These are phyloP conservation scores for Hirsutella rhossiliensis DNA, from an alignment of 2,329 filamentous ascomycete genomes.

Conservation along the genomic window DNA sequence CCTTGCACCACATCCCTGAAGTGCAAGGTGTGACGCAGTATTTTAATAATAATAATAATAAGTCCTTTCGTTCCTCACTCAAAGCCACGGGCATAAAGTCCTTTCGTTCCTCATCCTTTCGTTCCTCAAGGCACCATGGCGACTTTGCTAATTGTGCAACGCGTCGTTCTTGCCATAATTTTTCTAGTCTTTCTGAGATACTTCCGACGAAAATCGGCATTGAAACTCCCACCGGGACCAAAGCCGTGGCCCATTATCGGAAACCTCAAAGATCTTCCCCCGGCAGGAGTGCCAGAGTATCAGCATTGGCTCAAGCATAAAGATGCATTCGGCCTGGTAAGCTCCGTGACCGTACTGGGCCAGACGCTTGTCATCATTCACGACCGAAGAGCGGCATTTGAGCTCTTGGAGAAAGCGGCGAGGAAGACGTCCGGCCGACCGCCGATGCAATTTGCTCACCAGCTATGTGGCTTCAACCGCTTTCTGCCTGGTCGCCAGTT, in stretches of 20 bases:
- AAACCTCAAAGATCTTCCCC: conserved; percentile 4
- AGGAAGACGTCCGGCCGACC: conserved; percentile 23
- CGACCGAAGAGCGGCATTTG: conserved; percentile 18
- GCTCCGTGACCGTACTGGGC: conserved; percentile 24
- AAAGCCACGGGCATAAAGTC: too few relatives aligned
- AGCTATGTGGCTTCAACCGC: conserved; percentile 21
- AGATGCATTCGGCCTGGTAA: conserved; percentile 27
- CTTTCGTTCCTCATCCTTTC: too few relatives aligned
- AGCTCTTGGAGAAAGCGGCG: conserved; percentile 24
- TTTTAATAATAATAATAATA: too few relatives aligned
- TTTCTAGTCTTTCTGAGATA: too few relatives aligned
- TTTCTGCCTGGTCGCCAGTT: conserved; percentile 13
- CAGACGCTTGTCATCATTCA: conserved; percentile 29
- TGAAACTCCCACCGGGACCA: conserved; percentile 7
- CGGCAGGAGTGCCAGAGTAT: background rate
- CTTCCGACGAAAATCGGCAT: too few relatives aligned
- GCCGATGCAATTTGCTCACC: conserved; percentile 14
- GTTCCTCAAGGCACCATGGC: too few relatives aligned
- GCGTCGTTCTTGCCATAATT: too few relatives aligned
- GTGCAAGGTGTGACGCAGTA: too few relatives aligned
- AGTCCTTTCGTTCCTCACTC: too few relatives aligned
- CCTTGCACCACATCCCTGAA: too few relatives aligned
- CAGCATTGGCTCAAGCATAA: conserved; percentile 6
- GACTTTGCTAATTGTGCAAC: too few relatives aligned
- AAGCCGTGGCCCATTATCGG: conserved; percentile 4